phyloP scores from a whole-genome alignment of 2,329 filamentous ascomycete species.

The Fusarium nematophilum region DNA sequence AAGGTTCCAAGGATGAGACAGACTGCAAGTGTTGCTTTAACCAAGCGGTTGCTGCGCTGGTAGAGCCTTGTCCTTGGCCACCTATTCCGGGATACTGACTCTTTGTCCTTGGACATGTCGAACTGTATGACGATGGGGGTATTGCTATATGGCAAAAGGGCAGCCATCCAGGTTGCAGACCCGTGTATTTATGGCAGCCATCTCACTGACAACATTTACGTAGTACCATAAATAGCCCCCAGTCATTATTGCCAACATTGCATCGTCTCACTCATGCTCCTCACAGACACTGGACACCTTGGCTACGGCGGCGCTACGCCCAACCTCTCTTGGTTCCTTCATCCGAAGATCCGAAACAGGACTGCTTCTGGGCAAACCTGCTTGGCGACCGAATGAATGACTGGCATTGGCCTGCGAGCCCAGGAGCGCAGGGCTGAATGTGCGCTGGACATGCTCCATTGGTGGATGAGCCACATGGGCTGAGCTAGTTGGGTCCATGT shows the following conservation, averaged over 20 bases:
- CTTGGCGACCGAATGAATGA: neutral
- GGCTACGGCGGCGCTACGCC: neutral
- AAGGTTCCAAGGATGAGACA: slow-evolving; percentile 19
- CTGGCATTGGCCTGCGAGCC: neutral
- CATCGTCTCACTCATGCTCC: neutral
- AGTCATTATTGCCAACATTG: neutral
- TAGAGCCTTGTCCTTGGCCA: slow-evolving; percentile 11
- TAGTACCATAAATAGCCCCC: neutral
- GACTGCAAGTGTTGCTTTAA: neutral
- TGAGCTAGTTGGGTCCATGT: neutral
- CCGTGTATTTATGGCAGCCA: no score
- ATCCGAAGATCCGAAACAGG: neutral
- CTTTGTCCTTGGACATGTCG: slow-evolving; percentile 11
- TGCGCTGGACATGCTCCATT: slow-evolving; percentile 7
- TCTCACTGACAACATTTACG: no score
- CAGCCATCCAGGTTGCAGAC: no score
- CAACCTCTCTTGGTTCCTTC: no score
- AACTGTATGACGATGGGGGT: no score
- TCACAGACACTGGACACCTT: neutral
- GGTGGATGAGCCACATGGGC: slow-evolving; percentile 1
- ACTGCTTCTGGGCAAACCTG: neutral
- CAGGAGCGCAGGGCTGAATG: neutral
- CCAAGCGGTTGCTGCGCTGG: slow-evolving; percentile 5
- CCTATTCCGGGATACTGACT: neutral
- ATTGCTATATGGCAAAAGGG: no score